Conservation (phyloP, 805 yeast genomes). For the Myxozyma mucilagina region DNA sequence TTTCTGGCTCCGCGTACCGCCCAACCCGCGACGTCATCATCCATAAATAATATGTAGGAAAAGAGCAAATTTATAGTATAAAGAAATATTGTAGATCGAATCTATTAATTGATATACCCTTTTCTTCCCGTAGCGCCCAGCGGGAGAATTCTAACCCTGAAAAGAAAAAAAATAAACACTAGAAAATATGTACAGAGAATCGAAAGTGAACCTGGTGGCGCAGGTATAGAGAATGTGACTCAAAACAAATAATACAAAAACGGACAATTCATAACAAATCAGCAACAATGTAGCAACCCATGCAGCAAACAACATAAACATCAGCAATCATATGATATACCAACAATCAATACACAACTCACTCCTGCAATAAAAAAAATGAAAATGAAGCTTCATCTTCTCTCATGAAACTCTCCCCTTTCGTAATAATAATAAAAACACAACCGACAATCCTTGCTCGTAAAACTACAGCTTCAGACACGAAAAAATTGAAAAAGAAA, state of each 20-base stretch:
- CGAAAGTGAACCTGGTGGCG: neutral
- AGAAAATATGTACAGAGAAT: neutral
- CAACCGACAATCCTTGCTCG: neutral
- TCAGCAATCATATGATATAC: neutral
- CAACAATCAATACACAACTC: neutral
- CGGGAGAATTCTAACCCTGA: neutral
- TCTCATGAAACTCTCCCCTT: neutral
- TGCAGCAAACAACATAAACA: neutral
- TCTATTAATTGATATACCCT: neutral
- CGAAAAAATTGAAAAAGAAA: neutral
- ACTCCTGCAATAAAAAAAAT: neutral
- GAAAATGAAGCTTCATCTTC: neutral
- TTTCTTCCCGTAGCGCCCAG: constrained; percentile 8
- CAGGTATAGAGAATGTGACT: neutral
- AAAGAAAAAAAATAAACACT: neutral
- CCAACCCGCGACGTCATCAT: neutral
- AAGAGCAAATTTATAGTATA: neutral
- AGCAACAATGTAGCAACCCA: neutral
- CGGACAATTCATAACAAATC: neutral
- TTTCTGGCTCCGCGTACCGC: no score
- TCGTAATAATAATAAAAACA: neutral
- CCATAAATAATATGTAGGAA: neutral
- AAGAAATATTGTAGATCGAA: neutral
- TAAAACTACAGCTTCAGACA: neutral
- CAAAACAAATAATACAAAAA: neutral